phyloP scores from a whole-genome alignment of 495 filamentous ascomycete genomes.

The Daldinia concentrica region DNA sequence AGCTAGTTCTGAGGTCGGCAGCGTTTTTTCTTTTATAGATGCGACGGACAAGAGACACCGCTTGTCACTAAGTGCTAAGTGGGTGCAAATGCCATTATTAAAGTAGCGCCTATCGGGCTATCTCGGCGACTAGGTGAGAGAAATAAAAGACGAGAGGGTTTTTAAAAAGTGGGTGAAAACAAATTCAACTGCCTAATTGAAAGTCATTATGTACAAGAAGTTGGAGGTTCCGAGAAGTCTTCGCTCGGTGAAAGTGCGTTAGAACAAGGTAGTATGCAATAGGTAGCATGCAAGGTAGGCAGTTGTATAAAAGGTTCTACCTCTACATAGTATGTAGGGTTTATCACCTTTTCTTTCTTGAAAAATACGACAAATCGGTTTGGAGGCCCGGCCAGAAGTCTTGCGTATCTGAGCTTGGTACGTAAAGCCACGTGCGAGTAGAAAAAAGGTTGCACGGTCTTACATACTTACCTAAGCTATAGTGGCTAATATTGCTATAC shows the following conservation, averaged over 20 bases:
- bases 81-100: conserved; percentile 38
- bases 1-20: conserved; percentile 26
- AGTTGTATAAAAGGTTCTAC: conserved; percentile 1
- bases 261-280: conserved; percentile 31
- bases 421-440: no score
- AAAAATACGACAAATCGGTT: no score
- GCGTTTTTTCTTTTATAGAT: conserved; percentile 25
- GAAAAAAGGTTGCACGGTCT: no score
- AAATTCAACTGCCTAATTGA: conserved; percentile 40
- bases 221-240: conserved; percentile 38
- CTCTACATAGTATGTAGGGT: no score
- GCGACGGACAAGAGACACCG: conserved; percentile 26
- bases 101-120: conserved; percentile 17
- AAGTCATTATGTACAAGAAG: conserved; percentile 25
- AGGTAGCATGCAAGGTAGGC: background rate
- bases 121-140: conserved; percentile 22
- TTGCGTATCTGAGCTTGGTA: no score
- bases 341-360: no score
- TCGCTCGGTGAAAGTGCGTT: conserved; percentile 20
- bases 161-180: conserved; percentile 3
- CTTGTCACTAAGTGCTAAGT: conserved; percentile 40
- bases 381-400: no score
- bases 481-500: no score
- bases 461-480: no score
- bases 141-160: conserved; percentile 9